Base-by-base conservation (phyloP, 345 rosid species). In the Atalantia buxifolia region DNA sequence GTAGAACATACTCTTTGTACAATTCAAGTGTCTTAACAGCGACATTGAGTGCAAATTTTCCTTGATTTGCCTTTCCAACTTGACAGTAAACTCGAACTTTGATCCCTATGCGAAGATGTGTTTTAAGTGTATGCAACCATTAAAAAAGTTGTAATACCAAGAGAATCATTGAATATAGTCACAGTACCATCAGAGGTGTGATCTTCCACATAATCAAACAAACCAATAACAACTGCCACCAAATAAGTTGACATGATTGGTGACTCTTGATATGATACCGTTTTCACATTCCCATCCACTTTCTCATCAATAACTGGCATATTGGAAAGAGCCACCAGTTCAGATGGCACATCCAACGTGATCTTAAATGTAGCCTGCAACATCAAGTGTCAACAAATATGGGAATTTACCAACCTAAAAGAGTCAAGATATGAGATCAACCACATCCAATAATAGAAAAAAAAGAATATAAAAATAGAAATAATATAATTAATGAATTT, bases 171-270 rank as follows among this genome's bases (percentile, higher is more conserved):
- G 38, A 50, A 36, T 8, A 60, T 1, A 31, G 59, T 10, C 33
- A 66, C 25, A 30, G 60, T 89, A 96, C 99, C 98, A 81, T 96
- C 97, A 3, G 99, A 82, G 48, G 98, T 94, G 72, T 89, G 89
- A 85, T 90, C 97, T 85, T 96, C 99, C 48, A 94, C 86, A 59
- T 88, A 91, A 83, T 94, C 97, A 76, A 96, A 96, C 87, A 94
- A 82, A 69, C 99, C 99, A 79, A 96, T 86, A 31, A 89, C 98
- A 82, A 96, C 81, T 5, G 99, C 99, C 16, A 96, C 97, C 87
- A 96, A 85, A 88, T 96, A 96, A 7, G 98, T 96, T 24, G 99
- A 96, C 98, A 96, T 96, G 66, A 91, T 87, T 25, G 99, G 98
- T 2, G 99, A 85, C 80, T 96, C 98, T 79, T 94, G 89, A 79